Base-by-base conservation (phyloP, 495 filamentous ascomycete genomes). In the Endocarpon pusillum region DNA sequence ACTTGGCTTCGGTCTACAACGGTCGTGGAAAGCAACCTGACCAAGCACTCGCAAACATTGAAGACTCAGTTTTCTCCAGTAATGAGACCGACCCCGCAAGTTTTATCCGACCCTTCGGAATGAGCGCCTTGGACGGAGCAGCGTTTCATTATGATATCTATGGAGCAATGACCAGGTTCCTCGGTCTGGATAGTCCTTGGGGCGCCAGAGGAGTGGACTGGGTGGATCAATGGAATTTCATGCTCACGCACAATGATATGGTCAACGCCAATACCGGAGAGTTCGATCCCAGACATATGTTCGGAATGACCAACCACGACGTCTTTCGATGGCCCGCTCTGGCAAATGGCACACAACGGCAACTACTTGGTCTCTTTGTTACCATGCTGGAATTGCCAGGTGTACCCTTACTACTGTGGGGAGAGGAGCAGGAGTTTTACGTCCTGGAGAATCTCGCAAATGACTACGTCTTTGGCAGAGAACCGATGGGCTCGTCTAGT, bases 341-440 rank as follows among this genome's bases (percentile, higher is more conserved):
- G 24, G 42, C 42, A 14, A 60, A 66, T 33, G 64, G 64, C 26
- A 64, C 61, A 3, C 43, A 58, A 24, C 57, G 57, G 17, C 55
- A 59, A 34, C 39, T 62, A 19, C 50, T 69, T 3, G 64, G 51
- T 27, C 46, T 59, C 5, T 64, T 59, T 39, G 53, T 69, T 19
- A 48, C 56, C 18, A 61, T 57, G 14, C 36, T 66, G 32, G 41
- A 57, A 26, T 51, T 69, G 36, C 64, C 64, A 4, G 64, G 64
- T 8, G 62, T 65, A 24, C 64, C 64, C 16, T 39, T 66, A 3
- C 41, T 65, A 19, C 38, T 52, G 11, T 68, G 60, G 60, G 64
- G 64, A n/a, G 63, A 68, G 39, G 64, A 68, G 41, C 64, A 68
- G 45, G 61, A 54, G 4, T 59, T 61, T 35, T 64, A 68, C 32